These are phyloP conservation scores for Pichia sp. DNA, from an alignment of 1,139 yeast genomes.

Conservation along the genomic window DNA sequence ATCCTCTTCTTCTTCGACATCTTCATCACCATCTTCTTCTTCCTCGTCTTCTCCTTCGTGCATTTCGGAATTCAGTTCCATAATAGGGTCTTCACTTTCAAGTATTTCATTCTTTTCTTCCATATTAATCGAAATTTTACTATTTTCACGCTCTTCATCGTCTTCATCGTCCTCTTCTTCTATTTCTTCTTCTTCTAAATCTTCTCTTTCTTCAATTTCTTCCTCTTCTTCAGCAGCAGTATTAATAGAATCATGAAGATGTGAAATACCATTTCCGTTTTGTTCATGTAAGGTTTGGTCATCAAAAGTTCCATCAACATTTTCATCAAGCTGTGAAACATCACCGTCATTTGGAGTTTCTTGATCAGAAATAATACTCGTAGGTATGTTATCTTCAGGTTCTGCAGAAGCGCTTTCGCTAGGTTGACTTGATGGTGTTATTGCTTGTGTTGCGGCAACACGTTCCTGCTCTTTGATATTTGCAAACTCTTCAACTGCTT, in stretches of 20 bases:
- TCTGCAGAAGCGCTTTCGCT: slow-evolving; percentile 9
- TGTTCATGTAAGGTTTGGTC: too few species aligned
- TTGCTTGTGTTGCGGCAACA: slow-evolving; percentile 6
- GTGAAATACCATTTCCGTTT: slow-evolving; percentile 1
- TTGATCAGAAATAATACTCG: slow-evolving; percentile 4
- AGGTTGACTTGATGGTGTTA: not conserved
- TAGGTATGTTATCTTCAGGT: slow-evolving; percentile 9
- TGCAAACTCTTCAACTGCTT: slow-evolving; percentile 65
- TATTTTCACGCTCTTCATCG: not conserved
- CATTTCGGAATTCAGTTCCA: slow-evolving; percentile 10
- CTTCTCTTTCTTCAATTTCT: slow-evolving; percentile 12
- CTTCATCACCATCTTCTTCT: slow-evolving; percentile 4
- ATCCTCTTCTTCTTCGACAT: not conserved
- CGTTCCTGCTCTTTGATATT: slow-evolving; percentile 30
- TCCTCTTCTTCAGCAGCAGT: slow-evolving; percentile 6
- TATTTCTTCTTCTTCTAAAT: slow-evolving; percentile 14
- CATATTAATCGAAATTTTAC: not conserved
- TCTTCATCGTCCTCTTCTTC: slow-evolving; percentile 4
- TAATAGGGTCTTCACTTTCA: slow-evolving; percentile 4
- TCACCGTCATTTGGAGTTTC: slow-evolving; percentile 11
- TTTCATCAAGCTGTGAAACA: slow-evolving; percentile 6
- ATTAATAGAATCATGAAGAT: slow-evolving; percentile 11
- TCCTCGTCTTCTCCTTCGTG: slow-evolving; percentile 1
- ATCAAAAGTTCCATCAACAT: slow-evolving; percentile 2
- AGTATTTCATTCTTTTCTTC: not conserved